A percentile compares a stretch with the other conserved stretches of the same genome.
These are phyloP conservation scores for Globisporangium carolinianum DNA, from an alignment of 352 stramenopile genomes.

Conservation along the genomic window DNA sequence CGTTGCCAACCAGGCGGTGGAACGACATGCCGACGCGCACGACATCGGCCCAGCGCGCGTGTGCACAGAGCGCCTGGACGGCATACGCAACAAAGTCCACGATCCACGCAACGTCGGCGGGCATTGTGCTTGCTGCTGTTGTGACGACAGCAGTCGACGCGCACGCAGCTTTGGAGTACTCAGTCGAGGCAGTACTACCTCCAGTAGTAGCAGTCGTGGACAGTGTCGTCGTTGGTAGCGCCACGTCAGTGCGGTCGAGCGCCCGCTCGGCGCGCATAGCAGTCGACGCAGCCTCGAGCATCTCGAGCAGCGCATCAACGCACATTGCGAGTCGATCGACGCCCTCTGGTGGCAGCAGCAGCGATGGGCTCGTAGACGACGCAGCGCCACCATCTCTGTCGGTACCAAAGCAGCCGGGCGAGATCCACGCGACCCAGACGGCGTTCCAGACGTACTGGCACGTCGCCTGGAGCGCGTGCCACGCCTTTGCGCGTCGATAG, in stretches of 20 bases:
- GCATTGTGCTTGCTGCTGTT: constrained; percentile 24
- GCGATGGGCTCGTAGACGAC: constrained; percentile 3
- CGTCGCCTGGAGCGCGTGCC: constrained; percentile 48
- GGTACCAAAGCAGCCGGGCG: constrained; percentile 23
- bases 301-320: constrained; percentile 39
- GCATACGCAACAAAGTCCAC: constrained; percentile 32
- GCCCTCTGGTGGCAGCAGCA: neutral
- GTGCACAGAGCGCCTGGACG: constrained; percentile 22
- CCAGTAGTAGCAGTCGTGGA: neutral
- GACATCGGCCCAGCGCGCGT: constrained; percentile 41
- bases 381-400: neutral
- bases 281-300: constrained; percentile 33
- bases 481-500: constrained; percentile 35
- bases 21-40: constrained; percentile 52
- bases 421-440: constrained; percentile 45
- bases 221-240: neutral
- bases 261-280: constrained; percentile 16
- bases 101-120: constrained; percentile 45
- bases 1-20: constrained; percentile 27
- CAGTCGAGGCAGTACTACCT: neutral
- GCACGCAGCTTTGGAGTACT: constrained; percentile 9
- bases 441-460: constrained; percentile 51
- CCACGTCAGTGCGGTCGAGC: neutral
- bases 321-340: constrained; percentile 24
- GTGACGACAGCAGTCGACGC: constrained; percentile 31